Conservation (phyloP, 768 basidiomycete species). For the Royoungia palumana region DNA sequence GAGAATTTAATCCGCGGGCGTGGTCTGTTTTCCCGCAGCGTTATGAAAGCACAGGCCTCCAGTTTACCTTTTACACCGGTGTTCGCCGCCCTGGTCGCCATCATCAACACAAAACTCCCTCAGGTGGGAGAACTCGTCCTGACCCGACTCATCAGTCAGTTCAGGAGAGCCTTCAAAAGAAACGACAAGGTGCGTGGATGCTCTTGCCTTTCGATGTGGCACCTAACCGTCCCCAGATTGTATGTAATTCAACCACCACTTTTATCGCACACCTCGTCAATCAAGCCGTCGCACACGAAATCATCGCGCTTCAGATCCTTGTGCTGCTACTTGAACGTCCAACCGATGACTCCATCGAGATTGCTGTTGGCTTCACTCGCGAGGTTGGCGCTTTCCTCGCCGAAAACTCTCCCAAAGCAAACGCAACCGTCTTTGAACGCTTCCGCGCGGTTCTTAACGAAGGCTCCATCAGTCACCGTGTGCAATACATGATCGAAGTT, state of each 20-base stretch:
- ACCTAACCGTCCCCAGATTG: conserved; percentile 51
- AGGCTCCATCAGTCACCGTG: conserved; percentile 89
- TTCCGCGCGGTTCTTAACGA: conserved; percentile 97
- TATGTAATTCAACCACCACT: conserved; percentile 90
- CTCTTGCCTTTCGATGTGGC: not conserved
- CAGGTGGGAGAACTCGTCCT: conserved; percentile 93
- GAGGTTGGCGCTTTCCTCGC: conserved; percentile 95
- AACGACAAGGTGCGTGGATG: conserved; percentile 85
- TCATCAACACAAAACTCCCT: conserved; percentile 96
- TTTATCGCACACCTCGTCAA: conserved; percentile 92
- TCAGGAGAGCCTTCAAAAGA: conserved; percentile 89
- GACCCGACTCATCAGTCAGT: conserved; percentile 89
- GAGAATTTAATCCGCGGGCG: conserved; percentile 94
- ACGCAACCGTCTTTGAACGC: conserved; percentile 91
- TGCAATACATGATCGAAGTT: conserved; percentile 99
- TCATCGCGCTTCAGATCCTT: conserved; percentile 92
- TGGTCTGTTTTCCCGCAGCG: conserved; percentile 87
- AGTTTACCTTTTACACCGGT: conserved; percentile 98
- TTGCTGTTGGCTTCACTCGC: conserved; percentile 95
- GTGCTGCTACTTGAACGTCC: conserved; percentile 93
- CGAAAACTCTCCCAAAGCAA: conserved; percentile 93
- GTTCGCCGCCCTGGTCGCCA: conserved; percentile 89
- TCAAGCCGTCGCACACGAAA: conserved; percentile 89
- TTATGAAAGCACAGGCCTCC: conserved; percentile 97
- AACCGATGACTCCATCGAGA: conserved; percentile 97